A percentile compares a stretch with the other conserved stretches of the same genome.
phyloP scores from a whole-genome alignment of 2,329 filamentous ascomycete genomes.

The Cryoendolithus antarcticus region DNA sequence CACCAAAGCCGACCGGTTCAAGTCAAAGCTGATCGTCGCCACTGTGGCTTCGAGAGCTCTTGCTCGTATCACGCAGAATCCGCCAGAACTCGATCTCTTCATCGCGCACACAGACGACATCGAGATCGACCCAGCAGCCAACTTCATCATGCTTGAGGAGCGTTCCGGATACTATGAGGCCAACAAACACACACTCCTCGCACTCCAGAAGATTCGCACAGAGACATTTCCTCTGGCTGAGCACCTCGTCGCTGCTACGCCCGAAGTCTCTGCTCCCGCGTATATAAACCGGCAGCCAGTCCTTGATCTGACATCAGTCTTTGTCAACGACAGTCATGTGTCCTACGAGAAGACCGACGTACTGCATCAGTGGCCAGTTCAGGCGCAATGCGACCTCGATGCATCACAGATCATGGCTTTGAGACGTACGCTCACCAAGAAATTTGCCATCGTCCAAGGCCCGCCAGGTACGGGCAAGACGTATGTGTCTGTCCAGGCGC shows the following conservation, averaged over 20 bases:
- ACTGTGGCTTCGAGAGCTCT: slow-evolving; percentile 59
- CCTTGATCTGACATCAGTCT: slow-evolving; percentile 33
- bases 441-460: slow-evolving; percentile 68
- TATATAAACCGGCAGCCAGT: slow-evolving; percentile 40
- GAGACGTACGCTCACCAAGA: slow-evolving; percentile 55
- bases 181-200: slow-evolving; percentile 56
- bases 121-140: slow-evolving; percentile 54
- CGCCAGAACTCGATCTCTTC: slow-evolving; percentile 64
- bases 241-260: slow-evolving; percentile 43
- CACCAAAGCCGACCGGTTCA: slow-evolving; percentile 48
- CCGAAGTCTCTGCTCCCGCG: slow-evolving; percentile 35
- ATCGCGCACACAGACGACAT: slow-evolving; percentile 51
- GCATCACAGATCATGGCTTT: slow-evolving; percentile 58
- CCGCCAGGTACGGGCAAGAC: slow-evolving; percentile 76
- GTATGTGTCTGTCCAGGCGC: slow-evolving; percentile 59
- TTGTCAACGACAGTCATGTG: slow-evolving; percentile 21
- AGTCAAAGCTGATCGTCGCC: slow-evolving; percentile 54
- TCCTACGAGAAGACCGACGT: slow-evolving; percentile 40
- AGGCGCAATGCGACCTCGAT: slow-evolving; percentile 45
- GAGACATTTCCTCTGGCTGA: slow-evolving; percentile 47
- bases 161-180: slow-evolving; percentile 66
- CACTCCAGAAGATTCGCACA: slow-evolving; percentile 52
- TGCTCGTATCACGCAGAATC: slow-evolving; percentile 48
- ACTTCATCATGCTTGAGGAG: slow-evolving; percentile 70
- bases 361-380: slow-evolving; percentile 40